Evolutionary conservation across 1,139 yeast species (phyloP).

Genomic region (Kurtzmaniella quercitrusa): DNA sequence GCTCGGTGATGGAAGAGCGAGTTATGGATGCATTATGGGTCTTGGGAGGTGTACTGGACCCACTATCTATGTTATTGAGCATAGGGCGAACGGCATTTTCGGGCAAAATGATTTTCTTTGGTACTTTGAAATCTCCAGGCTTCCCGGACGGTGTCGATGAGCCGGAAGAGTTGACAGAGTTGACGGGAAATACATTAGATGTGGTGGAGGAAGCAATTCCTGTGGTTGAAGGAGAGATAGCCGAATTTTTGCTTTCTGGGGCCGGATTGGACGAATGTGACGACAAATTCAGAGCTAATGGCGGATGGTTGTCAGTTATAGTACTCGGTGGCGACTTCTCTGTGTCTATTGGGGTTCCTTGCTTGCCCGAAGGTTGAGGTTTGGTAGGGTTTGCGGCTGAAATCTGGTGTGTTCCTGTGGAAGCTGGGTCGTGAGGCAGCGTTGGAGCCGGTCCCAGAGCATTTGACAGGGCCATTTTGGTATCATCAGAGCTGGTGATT

Average conservation of each 20-base stretch:
- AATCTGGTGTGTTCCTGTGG: background rate
- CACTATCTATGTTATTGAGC: background rate
- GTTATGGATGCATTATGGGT: slow-evolving; percentile 10
- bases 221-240: background rate
- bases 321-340: background rate
- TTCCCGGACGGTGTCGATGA: background rate
- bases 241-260: background rate
- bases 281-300: background rate
- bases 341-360: background rate
- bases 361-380: background rate
- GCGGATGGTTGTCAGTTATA: background rate
- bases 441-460: background rate
- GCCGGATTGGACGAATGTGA: too few relatives aligned
- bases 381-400: too few relatives aligned
- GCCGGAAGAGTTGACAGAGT: background rate
- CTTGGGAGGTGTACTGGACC: background rate
- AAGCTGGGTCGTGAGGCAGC: background rate
- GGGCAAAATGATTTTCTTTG: slow-evolving; percentile 6
- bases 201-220: background rate
- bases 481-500: background rate
- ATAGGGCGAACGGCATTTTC: background rate
- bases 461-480: background rate
- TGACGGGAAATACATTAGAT: too few relatives aligned
- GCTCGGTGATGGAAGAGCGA: slow-evolving; percentile 29
- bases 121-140: slow-evolving; percentile 5